These are phyloP conservation scores for Starmerella stigmatis DNA, from an alignment of 805 yeast genomes.

Conservation along the genomic window DNA sequence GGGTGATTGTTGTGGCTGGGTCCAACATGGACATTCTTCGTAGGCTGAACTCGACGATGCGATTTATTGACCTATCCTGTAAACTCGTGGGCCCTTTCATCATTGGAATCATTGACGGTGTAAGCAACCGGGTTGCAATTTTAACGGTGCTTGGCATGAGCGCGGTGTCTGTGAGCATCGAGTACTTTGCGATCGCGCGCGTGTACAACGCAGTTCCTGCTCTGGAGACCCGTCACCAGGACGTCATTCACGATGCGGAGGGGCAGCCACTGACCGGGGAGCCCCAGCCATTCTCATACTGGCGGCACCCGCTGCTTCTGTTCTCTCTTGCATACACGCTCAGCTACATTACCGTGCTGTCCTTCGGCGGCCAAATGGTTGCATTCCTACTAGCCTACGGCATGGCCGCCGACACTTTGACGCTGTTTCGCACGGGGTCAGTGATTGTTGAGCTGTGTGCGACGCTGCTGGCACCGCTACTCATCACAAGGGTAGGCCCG, in stretches of 20 bases:
- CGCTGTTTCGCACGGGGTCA: constrained; percentile 30
- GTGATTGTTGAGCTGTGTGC: constrained; percentile 32
- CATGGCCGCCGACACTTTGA: constrained; percentile 28
- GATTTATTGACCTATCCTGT: constrained; percentile 34
- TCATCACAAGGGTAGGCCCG: constrained; percentile 25
- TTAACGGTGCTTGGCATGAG: constrained; percentile 28
- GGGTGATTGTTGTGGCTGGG: constrained; percentile 34
- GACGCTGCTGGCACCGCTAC: constrained; percentile 29
- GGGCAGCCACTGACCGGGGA: neutral
- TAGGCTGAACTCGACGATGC: constrained; percentile 31
- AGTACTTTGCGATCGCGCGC: constrained; percentile 30
- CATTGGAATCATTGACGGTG: constrained; percentile 30
- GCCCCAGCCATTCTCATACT: constrained; percentile 20
- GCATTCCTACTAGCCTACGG: constrained; percentile 31
- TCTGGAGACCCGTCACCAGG: constrained; percentile 16
- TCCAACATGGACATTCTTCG: constrained; percentile 24
- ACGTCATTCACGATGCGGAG: neutral
- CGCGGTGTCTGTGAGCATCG: constrained; percentile 28
- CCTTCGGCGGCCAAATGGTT: constrained; percentile 34
- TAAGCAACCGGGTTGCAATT: constrained; percentile 26
- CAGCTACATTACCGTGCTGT: constrained; percentile 33
- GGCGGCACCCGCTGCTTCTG: constrained; percentile 26
- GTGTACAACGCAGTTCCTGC: constrained; percentile 31
- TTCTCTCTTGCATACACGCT: constrained; percentile 29
- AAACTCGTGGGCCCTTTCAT: constrained; percentile 34